Conservation (phyloP, 1,139 yeast species). For the Sugiyamaella neomexicana region DNA sequence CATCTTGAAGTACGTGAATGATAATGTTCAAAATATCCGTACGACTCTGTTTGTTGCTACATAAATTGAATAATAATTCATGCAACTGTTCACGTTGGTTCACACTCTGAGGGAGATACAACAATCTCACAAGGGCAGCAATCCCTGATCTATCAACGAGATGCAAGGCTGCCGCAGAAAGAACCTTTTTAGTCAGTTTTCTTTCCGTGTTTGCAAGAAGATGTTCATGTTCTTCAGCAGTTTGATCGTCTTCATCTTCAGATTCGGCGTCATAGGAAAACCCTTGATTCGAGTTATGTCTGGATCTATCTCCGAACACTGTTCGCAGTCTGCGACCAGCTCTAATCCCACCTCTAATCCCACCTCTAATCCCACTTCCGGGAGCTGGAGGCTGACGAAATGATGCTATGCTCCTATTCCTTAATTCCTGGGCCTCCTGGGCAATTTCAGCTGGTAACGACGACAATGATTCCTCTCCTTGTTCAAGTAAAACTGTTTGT, state of each 20-base stretch:
- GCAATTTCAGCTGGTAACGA: slow-evolving; percentile 38
- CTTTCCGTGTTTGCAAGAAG: slow-evolving; percentile 21
- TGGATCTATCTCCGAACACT: not conserved
- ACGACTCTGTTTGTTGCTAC: slow-evolving; percentile 77
- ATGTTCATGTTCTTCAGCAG: slow-evolving; percentile 19
- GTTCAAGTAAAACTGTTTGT: slow-evolving; percentile 40
- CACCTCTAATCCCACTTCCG: slow-evolving; percentile 10
- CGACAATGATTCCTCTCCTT: slow-evolving; percentile 38
- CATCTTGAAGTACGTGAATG: slow-evolving; percentile 72
- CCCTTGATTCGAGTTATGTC: not conserved
- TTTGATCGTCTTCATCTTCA: slow-evolving; percentile 31
- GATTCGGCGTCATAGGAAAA: slow-evolving; percentile 26
- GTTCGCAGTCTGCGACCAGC: slow-evolving; percentile 15
- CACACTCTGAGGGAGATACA: slow-evolving; percentile 73
- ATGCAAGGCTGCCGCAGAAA: slow-evolving; percentile 45
- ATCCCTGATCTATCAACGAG: slow-evolving; percentile 75
- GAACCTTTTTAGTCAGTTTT: slow-evolving; percentile 27
- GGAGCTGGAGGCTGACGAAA: slow-evolving; percentile 22
- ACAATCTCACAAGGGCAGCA: slow-evolving; percentile 65
- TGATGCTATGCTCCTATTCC: slow-evolving; percentile 30
- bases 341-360: too few species aligned
- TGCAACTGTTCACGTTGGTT: slow-evolving; percentile 65
- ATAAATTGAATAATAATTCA: slow-evolving; percentile 64
- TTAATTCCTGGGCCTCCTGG: slow-evolving; percentile 38
- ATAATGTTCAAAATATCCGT: slow-evolving; percentile 72